phyloP scores from a whole-genome alignment of 1,284 basidiomycete genomes.

The Cyathus pygmaeus region DNA sequence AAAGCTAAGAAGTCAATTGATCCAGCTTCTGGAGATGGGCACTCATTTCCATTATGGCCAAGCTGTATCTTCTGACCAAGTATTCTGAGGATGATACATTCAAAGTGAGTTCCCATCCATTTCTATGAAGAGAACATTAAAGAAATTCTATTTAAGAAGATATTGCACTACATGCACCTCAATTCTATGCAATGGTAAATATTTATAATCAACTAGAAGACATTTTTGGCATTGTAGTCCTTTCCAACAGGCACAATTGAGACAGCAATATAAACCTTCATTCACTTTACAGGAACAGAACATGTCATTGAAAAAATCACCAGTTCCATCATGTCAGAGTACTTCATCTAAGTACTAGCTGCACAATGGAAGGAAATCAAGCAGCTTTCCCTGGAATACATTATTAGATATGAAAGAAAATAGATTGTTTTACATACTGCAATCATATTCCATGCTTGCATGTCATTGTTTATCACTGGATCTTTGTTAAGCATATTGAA shows the following conservation, averaged over 20 bases:
- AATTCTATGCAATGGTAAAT: background rate
- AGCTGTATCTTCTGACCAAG: too few species aligned
- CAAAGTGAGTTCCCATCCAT: too few species aligned
- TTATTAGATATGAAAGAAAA: background rate
- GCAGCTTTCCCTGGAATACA: too few species aligned
- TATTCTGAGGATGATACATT: too few species aligned
- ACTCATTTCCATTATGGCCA: too few species aligned
- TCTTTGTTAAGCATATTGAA: too few species aligned
- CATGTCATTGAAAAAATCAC: background rate
- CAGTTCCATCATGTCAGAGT: background rate
- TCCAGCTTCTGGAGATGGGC: background rate
- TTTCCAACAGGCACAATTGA: too few species aligned
- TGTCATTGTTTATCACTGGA: too few species aligned
- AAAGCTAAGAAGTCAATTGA: conserved; percentile 10
- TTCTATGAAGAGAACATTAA: background rate
- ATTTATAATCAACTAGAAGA: background rate
- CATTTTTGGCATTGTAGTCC: conserved; percentile 2
- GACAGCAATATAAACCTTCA: background rate
- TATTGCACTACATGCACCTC: background rate
- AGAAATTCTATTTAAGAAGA: background rate
- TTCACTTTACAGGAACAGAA: background rate
- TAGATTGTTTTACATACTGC: too few species aligned
- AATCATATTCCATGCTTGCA: too few species aligned
- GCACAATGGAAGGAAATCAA: too few species aligned
- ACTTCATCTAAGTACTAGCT: background rate